Conservation (phyloP, 1,139 yeast genomes). For the Kodamaea alishanica region DNA sequence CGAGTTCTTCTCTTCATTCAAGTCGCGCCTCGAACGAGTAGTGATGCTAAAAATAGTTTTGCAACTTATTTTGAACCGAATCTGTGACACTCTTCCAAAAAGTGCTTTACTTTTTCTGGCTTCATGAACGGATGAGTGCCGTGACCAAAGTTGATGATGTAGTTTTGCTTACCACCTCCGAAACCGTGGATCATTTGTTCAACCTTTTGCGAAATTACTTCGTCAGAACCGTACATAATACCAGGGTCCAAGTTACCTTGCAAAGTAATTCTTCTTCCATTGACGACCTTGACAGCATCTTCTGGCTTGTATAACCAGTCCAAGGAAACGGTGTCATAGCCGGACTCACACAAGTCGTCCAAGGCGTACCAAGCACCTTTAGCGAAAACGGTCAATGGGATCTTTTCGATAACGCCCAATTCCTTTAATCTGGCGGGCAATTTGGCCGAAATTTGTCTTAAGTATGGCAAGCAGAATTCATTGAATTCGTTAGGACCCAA, state of each 20-base stretch:
- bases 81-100: constrained; percentile 84
- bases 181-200: constrained; percentile 85
- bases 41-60: too few species aligned
- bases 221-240: constrained; percentile 83
- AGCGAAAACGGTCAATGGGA: constrained; percentile 89
- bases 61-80: constrained; percentile 47
- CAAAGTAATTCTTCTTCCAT: constrained; percentile 72
- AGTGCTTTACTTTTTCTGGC: constrained; percentile 81
- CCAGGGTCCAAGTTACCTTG: constrained; percentile 98
- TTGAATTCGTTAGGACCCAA: constrained; percentile 84
- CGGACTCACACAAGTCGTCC: constrained; percentile 78
- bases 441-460: constrained; percentile 67
- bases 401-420: constrained; percentile 63
- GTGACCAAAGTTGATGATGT: constrained; percentile 93
- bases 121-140: constrained; percentile 98
- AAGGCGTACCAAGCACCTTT: constrained; percentile 98
- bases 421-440: constrained; percentile 69
- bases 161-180: constrained; percentile 87
- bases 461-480: constrained; percentile 85
- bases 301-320: constrained; percentile 91
- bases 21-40: too few species aligned
- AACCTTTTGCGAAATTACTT: constrained; percentile 73
- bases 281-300: constrained; percentile 75
- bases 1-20: too few species aligned
- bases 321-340: constrained; percentile 81